Percentiles rank a stretch among this genome's conserved stretches.
Evolutionary conservation across 2,329 filamentous ascomycete genomes (phyloP).

Genomic region (Aspergillus pseudoglaucus): DNA sequence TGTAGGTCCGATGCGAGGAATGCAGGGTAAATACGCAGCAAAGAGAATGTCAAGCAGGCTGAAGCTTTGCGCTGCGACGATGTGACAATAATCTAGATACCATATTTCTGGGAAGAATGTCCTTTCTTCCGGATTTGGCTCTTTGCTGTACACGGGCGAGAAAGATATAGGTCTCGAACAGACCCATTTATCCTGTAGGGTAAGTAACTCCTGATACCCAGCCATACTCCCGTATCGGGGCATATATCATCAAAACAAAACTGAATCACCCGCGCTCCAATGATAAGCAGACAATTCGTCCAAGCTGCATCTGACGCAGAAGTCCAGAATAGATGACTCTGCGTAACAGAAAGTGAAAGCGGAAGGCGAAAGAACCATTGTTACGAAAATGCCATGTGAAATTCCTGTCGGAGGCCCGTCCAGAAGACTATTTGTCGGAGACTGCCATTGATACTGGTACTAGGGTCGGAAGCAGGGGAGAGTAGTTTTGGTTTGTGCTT

Average conservation of each 20-base stretch:
- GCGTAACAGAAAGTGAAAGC: not conserved
- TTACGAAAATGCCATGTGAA: constrained; percentile 39
- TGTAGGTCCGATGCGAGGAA: constrained; percentile 17
- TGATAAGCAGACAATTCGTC: constrained; percentile 53
- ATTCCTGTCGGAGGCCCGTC: constrained; percentile 44
- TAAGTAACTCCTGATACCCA: constrained; percentile 38
- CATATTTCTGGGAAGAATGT: constrained; percentile 52
- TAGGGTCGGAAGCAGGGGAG: not conserved
- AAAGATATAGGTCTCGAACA: constrained; percentile 33
- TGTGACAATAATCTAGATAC: constrained; percentile 51
- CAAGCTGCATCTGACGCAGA: constrained; percentile 11
- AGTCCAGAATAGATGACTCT: not conserved
- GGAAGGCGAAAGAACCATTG: constrained; percentile 23
- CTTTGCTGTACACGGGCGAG: constrained; percentile 47
- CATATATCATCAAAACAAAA: constrained; percentile 47
- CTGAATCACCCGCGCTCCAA: constrained; percentile 56
- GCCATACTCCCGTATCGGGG: constrained; percentile 30
- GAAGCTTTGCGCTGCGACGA: constrained; percentile 55
- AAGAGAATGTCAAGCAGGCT: constrained; percentile 53
- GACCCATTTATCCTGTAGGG: constrained; percentile 24
- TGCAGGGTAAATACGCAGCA: constrained; percentile 46
- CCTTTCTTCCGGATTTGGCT: constrained; percentile 22
- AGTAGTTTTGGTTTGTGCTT: constrained; percentile 7
- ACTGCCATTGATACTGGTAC: constrained; percentile 8
- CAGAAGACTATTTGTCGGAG: constrained; percentile 40